phyloP scores from a whole-genome alignment of 495 filamentous ascomycete genomes.

The Tuber microsphaerosporum region DNA sequence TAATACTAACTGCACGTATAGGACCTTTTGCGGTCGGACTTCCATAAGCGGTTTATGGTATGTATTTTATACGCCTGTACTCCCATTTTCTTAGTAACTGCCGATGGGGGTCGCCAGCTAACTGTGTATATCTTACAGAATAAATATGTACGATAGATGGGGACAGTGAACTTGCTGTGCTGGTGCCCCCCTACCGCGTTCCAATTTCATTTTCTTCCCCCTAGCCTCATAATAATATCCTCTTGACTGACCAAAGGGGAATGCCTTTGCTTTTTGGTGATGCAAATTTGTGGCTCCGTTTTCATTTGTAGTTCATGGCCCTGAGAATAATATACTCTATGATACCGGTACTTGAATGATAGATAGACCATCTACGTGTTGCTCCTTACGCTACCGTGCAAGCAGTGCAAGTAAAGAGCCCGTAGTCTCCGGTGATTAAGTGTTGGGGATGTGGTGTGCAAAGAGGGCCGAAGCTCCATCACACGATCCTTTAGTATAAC shows the following conservation, averaged over 20 bases:
- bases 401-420: background rate
- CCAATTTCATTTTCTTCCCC: background rate
- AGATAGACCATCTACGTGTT: background rate
- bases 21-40: conserved; percentile 87
- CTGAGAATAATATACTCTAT: background rate
- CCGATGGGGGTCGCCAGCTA: conserved; percentile 31
- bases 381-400: background rate
- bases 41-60: conserved; percentile 97
- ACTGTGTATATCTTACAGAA: conserved; percentile 46
- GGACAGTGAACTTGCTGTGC: background rate
- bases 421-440: background rate
- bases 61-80: conserved; percentile 40
- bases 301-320: background rate
- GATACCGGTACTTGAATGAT: background rate
- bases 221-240: background rate
- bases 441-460: background rate
- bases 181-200: conserved; percentile 2
- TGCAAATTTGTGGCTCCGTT: background rate
- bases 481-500: background rate
- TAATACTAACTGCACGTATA: conserved; percentile 42
- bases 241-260: background rate
- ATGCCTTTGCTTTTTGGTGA: background rate
- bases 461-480: background rate
- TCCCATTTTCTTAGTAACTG: conserved; percentile 8
- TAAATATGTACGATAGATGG: conserved; percentile 59